Evolutionary conservation across 2,329 filamentous ascomycete species (phyloP), one percentile per base, ranked within the genome.

Genomic region (Aspergillus nomiae): DNA sequence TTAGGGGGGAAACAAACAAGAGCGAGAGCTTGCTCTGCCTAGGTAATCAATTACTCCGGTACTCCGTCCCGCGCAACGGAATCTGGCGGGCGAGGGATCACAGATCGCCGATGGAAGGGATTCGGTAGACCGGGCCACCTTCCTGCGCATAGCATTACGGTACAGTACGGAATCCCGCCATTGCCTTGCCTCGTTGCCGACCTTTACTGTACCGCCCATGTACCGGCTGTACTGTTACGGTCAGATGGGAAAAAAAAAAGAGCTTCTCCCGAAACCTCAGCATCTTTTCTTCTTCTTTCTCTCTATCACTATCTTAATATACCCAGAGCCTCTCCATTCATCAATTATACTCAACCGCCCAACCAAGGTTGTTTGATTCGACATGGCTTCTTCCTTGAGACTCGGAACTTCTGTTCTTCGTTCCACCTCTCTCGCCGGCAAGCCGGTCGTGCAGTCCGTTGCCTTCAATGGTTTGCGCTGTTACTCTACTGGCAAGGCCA

Each of bases 401-500:
- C 82, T 96, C 77, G 89, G 90, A 83, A 89, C 90, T 77, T 87
- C 91, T 80, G 89, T 92, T 81, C 86, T 98, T 78, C 90, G 94
- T 83, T 87, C 92, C 76, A 89, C 90, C 64, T 82, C 92, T 76
- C 83, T 86, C 77, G 83, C 87, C 72, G 85, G 89, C 70, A 85
- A 89, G 77, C 86, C 92, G 76, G 85, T 86, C 78, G 85, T 88
- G 77, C 88, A 89, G 77, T 83, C 85, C 76, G 86, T 88, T 71
- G 89, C 89, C 78, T 94, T 93, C 85, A 92, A 90, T 83, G 90
- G 91, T 78, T 83, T 91, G 77, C 90, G 95, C 82, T 93, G 87
- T 87, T 97, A 97, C 85, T 97, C 94, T 67, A 90, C 92, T 71
- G 80, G 80, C 73, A 97, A 97, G 88, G 87, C 90, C 73, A 89